Base-by-base conservation (phyloP, 495 filamentous ascomycete species). In the Penicillium chermesinum region DNA sequence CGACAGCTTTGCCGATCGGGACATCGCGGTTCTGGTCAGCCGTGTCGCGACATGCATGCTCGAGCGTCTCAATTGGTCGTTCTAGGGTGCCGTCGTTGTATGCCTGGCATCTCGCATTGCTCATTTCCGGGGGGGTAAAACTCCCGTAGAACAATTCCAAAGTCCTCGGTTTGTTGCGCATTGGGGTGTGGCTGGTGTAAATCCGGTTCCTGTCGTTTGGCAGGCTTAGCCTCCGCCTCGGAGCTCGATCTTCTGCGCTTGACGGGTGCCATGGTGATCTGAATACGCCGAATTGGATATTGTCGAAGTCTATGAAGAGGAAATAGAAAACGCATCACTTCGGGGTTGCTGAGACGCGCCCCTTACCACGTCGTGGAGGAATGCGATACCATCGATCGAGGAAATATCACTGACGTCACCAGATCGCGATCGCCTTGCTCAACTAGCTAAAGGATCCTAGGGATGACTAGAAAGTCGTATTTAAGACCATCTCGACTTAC, bases 71-170 rank as follows among this genome's bases (percentile, higher is more conserved):
- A 10, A 93, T 85, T 0, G 90, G 89, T 2, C 85, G 80, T 36
- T 83, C 76, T 2, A 91, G 59, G 16, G 76, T 74, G 16, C 82
- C 75, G 38, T 78, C 62, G 38, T 76, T 86, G 63, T 95, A 96
- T 32, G 81, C 82, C 10, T 72, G 68, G 44, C 83, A 87, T 12
- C 89, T 82, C 42, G 73, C 78, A 50, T 88, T 90, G 60, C 75
- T 85, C 81, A 96, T 91, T 55, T 94, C 87, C 3, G 78, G 80
- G n/a, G 0, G 89, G 89, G 52, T 95, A 96, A 69, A 84, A 96
- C 36, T 84, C 73, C 52, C 88, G 85, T 18, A 87, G 70, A 4
- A 90, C 82, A 20, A 89, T 82, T 22, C 82, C 86, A 52, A 83
- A 72, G n/a, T 81, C 74, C 50, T 84, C 82, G 14, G 81, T 70